Conservation (phyloP, 345 rosid genomes). For the Firmiana major region DNA sequence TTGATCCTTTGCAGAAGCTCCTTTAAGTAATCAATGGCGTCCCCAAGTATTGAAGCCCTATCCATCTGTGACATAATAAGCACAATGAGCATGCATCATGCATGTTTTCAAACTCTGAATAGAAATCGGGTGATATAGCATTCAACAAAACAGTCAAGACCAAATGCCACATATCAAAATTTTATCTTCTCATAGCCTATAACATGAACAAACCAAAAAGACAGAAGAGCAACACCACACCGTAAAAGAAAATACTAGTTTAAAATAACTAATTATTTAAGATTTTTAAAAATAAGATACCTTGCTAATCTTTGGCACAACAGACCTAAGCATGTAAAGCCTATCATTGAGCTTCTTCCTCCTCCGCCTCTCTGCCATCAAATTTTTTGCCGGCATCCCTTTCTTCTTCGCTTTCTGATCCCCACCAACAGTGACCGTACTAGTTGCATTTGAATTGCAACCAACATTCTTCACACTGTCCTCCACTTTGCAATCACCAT, state of each 20-base stretch:
- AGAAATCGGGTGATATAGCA: neutral
- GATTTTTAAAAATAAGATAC: constrained; percentile 28
- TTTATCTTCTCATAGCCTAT: neutral
- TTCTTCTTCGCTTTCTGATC: constrained; percentile 71
- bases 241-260: neutral
- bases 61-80: constrained; percentile 68
- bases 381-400: constrained; percentile 90
- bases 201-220: neutral
- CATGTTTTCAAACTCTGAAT: neutral
- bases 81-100: constrained; percentile 6
- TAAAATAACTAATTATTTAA: neutral
- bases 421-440: constrained; percentile 41
- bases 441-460: constrained; percentile 41
- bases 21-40: constrained; percentile 91
- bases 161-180: neutral
- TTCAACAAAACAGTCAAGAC: neutral
- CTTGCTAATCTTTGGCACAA: constrained; percentile 98
- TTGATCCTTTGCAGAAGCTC: constrained; percentile 92
- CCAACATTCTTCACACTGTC: constrained; percentile 51
- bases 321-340: constrained; percentile 96
- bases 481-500: constrained; percentile 38
- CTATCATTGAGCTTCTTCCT: constrained; percentile 97
- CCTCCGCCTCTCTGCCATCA: constrained; percentile 96
- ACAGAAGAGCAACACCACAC: neutral
- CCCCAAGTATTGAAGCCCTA: constrained; percentile 96